Conservation (phyloP, 164 flowering plant genomes). For the Magnolia sinica region DNA sequence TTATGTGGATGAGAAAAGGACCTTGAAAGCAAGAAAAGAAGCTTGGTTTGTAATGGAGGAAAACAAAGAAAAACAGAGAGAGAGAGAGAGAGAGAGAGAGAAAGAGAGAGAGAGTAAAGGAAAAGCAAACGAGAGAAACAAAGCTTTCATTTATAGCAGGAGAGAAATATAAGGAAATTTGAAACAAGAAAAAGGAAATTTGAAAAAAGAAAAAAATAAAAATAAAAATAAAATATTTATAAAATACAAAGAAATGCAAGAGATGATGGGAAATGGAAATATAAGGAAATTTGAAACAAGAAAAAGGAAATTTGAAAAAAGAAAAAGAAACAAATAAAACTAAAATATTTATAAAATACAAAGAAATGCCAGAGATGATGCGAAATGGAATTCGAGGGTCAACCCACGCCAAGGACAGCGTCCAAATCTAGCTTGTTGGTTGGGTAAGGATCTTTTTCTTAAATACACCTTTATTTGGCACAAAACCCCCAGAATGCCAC, state of each 20-base stretch:
- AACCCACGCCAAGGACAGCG: not conserved
- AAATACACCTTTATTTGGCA: not conserved
- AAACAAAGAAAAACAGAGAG: slow-evolving; percentile 23
- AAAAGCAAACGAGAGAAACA: slow-evolving; percentile 26
- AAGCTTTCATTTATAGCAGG: slow-evolving; percentile 25
- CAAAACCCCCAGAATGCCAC: not conserved
- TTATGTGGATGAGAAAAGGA: slow-evolving; percentile 24
- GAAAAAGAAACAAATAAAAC: not conserved
- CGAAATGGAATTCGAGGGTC: not conserved
- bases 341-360: not conserved
- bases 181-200: not conserved
- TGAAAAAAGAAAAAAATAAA: not conserved
- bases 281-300: too few species aligned
- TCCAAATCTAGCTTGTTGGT: slow-evolving; percentile 7
- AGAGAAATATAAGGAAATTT: not conserved
- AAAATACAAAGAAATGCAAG: not conserved
- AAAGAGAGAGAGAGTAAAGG: slow-evolving; percentile 42
- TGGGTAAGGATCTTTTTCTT: not conserved
- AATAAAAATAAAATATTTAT: not conserved
- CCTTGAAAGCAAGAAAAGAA: slow-evolving; percentile 42
- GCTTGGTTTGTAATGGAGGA: slow-evolving; percentile 81
- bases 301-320: not conserved
- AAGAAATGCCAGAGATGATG: not conserved
- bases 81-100: slow-evolving; percentile 41
- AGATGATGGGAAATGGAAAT: not conserved